Evolutionary conservation across 768 basidiomycete species (phyloP).

Genomic region (Chalciporus piperatus): DNA sequence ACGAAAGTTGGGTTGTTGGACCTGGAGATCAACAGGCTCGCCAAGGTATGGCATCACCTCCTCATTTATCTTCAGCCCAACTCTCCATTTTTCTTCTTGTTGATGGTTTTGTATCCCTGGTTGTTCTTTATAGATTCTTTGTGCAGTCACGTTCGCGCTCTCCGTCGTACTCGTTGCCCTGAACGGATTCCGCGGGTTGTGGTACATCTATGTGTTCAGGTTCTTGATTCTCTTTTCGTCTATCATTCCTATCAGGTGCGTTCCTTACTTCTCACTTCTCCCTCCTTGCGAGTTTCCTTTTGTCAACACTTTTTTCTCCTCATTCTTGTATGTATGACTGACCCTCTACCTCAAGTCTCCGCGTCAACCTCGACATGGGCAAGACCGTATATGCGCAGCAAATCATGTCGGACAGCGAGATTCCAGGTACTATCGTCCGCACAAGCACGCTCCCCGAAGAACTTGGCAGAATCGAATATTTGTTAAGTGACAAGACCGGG

Average conservation of each 20-base stretch:
- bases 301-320: background rate
- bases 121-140: slow-evolving; percentile 66
- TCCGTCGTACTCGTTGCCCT: slow-evolving; percentile 91
- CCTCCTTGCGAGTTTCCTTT: background rate
- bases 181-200: slow-evolving; percentile 92
- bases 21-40: slow-evolving; percentile 90
- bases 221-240: slow-evolving; percentile 98
- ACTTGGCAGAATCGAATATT: slow-evolving; percentile 90
- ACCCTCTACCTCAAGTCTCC: slow-evolving; percentile 53
- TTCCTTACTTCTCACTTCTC: slow-evolving; percentile 1
- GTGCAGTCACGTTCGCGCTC: slow-evolving; percentile 88
- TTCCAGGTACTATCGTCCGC: slow-evolving; percentile 92
- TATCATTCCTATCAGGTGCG: slow-evolving; percentile 97
- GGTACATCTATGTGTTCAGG: slow-evolving; percentile 95
- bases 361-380: slow-evolving; percentile 99
- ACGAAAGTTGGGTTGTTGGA: slow-evolving; percentile 93
- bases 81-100: background rate
- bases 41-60: slow-evolving; percentile 60
- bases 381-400: slow-evolving; percentile 97
- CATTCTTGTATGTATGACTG: background rate
- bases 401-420: slow-evolving; percentile 91
- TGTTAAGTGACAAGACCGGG: slow-evolving; percentile 97
- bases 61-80: too few species aligned
- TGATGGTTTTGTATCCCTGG: background rate
- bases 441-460: slow-evolving; percentile 98